Percentiles rank a stretch among this genome's conserved stretches.
These are phyloP conservation scores for Ephemerocybe angulata DNA, from an alignment of 768 basidiomycete genomes.

Conservation along the genomic window DNA sequence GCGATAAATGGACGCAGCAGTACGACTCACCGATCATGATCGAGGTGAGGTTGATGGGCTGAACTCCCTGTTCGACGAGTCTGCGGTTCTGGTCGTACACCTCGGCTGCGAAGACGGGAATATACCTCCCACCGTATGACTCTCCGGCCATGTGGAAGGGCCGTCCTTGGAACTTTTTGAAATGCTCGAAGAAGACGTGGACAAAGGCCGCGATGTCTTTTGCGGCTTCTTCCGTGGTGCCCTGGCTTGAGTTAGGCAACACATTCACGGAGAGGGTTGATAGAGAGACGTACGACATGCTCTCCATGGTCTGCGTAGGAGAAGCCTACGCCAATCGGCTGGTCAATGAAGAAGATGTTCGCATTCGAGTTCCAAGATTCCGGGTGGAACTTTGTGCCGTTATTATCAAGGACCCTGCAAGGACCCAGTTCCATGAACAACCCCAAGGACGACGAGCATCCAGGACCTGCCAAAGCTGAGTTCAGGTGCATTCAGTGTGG, in stretches of 20 bases:
- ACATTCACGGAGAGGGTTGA: background rate
- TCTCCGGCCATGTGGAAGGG: constrained; percentile 74
- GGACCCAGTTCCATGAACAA: constrained; percentile 40
- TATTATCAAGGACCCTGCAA: constrained; percentile 55
- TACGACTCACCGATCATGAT: constrained; percentile 64
- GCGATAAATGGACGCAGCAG: background rate
- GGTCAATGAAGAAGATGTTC: constrained; percentile 61
- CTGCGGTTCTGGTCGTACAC: constrained; percentile 69
- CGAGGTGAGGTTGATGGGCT: constrained; percentile 60
- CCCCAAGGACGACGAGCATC: constrained; percentile 6
- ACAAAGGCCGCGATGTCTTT: constrained; percentile 73
- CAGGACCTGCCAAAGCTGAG: background rate
- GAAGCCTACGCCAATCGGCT: constrained; percentile 60
- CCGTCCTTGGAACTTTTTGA: constrained; percentile 65
- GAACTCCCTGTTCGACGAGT: constrained; percentile 49
- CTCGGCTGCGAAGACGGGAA: constrained; percentile 72
- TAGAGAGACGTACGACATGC: constrained; percentile 40
- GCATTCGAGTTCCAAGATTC: constrained; percentile 72
- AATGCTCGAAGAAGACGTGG: constrained; percentile 76
- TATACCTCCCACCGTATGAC: constrained; percentile 72
- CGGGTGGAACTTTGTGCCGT: constrained; percentile 52
- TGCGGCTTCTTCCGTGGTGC: constrained; percentile 78
- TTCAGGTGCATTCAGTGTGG: background rate
- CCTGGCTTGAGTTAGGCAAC: constrained; percentile 26
- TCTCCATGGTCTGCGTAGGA: constrained; percentile 68